phyloP scores from a whole-genome alignment of 2,329 filamentous ascomycete species.

The Aspergillus niger region DNA sequence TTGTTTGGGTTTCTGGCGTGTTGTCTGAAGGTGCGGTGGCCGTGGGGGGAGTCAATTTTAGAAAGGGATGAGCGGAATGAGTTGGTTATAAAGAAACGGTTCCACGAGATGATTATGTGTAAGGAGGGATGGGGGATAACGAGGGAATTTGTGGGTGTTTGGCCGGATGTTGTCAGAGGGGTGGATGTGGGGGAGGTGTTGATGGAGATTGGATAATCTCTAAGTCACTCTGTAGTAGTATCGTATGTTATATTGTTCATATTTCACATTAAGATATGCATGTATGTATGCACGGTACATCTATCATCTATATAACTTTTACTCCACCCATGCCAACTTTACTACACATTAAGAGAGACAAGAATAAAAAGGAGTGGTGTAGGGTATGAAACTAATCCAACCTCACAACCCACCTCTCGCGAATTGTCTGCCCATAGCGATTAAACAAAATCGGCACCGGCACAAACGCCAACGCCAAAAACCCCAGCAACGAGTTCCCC shows the following conservation, averaged over 20 bases:
- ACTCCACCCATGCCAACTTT: no score
- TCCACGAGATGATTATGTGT: slow-evolving; percentile 15
- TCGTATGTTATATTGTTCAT: no score
- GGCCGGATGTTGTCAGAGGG: slow-evolving; percentile 7
- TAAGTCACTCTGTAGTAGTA: no score
- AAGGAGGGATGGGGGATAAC: slow-evolving; percentile 9
- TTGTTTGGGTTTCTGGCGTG: slow-evolving; percentile 10
- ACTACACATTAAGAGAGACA: no score
- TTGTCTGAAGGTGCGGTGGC: slow-evolving; percentile 20
- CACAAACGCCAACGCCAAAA: slow-evolving; percentile 55
- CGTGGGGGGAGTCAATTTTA: slow-evolving; percentile 12
- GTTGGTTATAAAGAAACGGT: slow-evolving; percentile 10
- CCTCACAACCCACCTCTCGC: slow-evolving; percentile 4
- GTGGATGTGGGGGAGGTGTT: slow-evolving; percentile 6
- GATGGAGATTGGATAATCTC: slow-evolving; percentile 3
- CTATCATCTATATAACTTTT: no score
- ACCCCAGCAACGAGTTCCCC: slow-evolving; percentile 57
- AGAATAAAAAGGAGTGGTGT: no score
- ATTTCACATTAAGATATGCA: no score
- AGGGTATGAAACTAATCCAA: no score
- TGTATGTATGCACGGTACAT: no score
- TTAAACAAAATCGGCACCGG: slow-evolving; percentile 28
- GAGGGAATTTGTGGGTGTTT: slow-evolving; percentile 1
- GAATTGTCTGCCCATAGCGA: slow-evolving; percentile 12
- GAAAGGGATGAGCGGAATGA: slow-evolving; percentile 16